These are phyloP conservation scores for Mycogone perniciosa DNA, from an alignment of 2,329 filamentous ascomycete genomes.

Conservation along the genomic window DNA sequence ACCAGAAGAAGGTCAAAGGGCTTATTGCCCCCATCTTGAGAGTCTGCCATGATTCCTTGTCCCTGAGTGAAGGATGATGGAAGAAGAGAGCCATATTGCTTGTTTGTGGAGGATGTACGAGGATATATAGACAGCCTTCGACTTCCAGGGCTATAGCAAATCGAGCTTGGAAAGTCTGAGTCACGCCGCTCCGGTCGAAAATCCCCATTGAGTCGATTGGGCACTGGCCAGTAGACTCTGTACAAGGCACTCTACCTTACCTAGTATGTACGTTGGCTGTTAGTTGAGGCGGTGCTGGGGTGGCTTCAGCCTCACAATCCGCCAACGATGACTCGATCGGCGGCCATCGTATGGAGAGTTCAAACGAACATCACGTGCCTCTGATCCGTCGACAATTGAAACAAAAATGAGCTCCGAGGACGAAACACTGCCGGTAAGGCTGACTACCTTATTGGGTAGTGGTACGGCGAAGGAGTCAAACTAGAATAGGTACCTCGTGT, in stretches of 20 bases:
- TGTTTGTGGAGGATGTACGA: not conserved
- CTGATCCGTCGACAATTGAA: too few species aligned
- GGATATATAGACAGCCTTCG: not conserved
- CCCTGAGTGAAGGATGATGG: not conserved
- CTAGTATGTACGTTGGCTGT: not conserved
- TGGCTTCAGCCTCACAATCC: not conserved
- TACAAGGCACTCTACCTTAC: too few species aligned
- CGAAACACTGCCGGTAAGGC: too few species aligned
- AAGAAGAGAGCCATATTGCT: not conserved
- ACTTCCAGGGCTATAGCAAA: not conserved
- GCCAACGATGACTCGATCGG: not conserved
- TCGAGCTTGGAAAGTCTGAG: not conserved
- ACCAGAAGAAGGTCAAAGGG: slow-evolving; percentile 41
- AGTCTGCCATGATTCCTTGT: slow-evolving; percentile 14
- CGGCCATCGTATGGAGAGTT: too few species aligned
- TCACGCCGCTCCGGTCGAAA: slow-evolving; percentile 8
- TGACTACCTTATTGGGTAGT: too few species aligned
- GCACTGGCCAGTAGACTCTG: too few species aligned
- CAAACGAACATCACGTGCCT: too few species aligned
- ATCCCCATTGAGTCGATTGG: slow-evolving; percentile 3
- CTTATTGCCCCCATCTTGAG: slow-evolving; percentile 9
- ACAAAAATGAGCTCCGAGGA: too few species aligned
- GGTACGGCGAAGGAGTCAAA: too few species aligned
- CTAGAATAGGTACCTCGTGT: too few species aligned
- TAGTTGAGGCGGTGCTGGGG: not conserved